Conservation (phyloP, 139 green algal genomes). For the Closterium sp. region DNA sequence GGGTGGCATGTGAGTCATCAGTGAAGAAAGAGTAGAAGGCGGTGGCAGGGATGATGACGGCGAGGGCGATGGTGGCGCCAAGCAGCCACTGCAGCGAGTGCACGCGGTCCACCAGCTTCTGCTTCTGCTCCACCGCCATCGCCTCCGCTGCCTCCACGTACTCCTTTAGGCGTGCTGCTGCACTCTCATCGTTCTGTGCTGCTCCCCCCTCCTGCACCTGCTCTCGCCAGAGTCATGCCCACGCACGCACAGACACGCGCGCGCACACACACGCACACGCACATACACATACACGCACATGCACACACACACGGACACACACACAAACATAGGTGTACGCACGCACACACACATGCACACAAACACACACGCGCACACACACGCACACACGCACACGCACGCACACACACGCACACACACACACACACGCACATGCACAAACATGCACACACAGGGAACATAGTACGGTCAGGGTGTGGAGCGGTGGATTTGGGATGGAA, state of each 20-base stretch:
- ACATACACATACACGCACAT: too few relatives aligned
- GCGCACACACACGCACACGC: too few relatives aligned
- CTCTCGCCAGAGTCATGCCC: neutral
- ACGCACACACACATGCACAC: too few relatives aligned
- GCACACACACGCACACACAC: too few relatives aligned
- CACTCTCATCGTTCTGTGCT: neutral
- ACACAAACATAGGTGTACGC: too few relatives aligned
- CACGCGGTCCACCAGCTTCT: neutral
- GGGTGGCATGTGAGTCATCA: neutral
- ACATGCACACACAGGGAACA: neutral
- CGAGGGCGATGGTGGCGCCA: neutral
- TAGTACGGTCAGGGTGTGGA: neutral
- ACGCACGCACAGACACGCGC: neutral
- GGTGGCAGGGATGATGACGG: neutral
- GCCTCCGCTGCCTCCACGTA: neutral
- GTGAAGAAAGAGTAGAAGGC: neutral
- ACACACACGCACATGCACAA: neutral
- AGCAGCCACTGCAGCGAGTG: neutral
- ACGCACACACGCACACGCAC: too few relatives aligned
- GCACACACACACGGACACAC: too few relatives aligned
- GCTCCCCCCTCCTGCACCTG: neutral
- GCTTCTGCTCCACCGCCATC: neutral
- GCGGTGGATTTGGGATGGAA: too few relatives aligned
- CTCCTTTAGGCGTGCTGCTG: neutral
- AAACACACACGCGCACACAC: too few relatives aligned